Evolutionary conservation across 805 yeast genomes (phyloP).

Genomic region (Cyberlindnera xishuangbannaensis): DNA sequence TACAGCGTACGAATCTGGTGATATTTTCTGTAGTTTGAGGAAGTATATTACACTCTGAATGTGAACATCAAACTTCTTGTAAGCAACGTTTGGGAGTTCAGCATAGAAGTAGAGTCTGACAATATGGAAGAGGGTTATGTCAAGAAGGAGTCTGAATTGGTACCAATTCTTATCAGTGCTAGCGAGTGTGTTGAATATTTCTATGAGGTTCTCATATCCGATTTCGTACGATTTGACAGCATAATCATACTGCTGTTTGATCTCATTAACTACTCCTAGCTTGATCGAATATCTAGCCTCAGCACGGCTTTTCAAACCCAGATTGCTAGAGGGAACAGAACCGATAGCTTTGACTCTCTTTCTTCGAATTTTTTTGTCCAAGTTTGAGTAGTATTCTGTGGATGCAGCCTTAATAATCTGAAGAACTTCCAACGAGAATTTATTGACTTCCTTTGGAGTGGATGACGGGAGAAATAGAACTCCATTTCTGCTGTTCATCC

Average conservation of each 20-base stretch:
- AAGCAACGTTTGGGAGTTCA: conserved; percentile 54
- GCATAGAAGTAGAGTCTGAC: conserved; percentile 53
- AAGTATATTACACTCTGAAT: conserved; percentile 42
- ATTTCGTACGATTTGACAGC: conserved; percentile 47
- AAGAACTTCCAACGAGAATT: conserved; percentile 34
- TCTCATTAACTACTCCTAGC: conserved; percentile 43
- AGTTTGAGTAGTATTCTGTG: conserved; percentile 37
- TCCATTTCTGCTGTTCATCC: conserved; percentile 39
- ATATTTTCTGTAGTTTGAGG: conserved; percentile 26
- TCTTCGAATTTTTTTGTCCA: conserved; percentile 36
- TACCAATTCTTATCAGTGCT: conserved; percentile 31
- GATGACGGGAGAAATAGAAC: conserved; percentile 35
- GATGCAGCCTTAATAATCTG: conserved; percentile 36
- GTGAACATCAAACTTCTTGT: conserved; percentile 61
- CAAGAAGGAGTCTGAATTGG: conserved; percentile 46
- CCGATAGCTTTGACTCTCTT: conserved; percentile 27
- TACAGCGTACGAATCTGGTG: conserved; percentile 26
- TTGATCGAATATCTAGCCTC: conserved; percentile 46
- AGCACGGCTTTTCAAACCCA: conserved; percentile 5
- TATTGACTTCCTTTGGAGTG: conserved; percentile 33
- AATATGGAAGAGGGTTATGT: conserved; percentile 57
- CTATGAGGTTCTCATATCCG: conserved; percentile 46
- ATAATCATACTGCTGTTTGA: conserved; percentile 40
- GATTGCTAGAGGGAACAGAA: conserved; percentile 1
- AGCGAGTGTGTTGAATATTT: conserved; percentile 29